Percentiles rank a stretch among this genome's conserved stretches.
These are phyloP conservation scores for Nevesoporus exiguus DNA, from an alignment of 768 basidiomycete species.

Conservation along the genomic window DNA sequence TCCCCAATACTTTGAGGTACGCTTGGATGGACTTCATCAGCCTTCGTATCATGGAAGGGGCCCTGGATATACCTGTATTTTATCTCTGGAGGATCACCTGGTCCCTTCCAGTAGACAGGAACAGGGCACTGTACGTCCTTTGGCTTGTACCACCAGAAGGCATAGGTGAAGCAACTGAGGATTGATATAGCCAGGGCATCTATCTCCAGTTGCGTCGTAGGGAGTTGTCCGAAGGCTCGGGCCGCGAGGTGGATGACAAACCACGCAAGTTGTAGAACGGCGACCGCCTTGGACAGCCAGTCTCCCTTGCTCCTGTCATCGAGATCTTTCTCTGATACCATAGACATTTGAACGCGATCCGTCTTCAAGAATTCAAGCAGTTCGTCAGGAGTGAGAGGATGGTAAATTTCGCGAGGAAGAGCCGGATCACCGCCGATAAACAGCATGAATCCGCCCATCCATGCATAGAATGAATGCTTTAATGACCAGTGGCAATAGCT, in stretches of 20 bases:
- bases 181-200: neutral
- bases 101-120: neutral
- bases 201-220: neutral
- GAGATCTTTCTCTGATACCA: neutral
- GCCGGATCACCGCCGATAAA: neutral
- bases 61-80: neutral
- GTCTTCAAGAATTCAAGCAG: neutral
- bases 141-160: neutral
- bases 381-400: neutral
- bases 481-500: neutral
- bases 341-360: neutral
- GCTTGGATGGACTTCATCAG: neutral
- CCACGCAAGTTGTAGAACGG: neutral
- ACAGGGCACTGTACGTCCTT: neutral
- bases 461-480: neutral
- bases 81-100: neutral
- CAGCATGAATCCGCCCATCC: neutral
- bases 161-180: neutral
- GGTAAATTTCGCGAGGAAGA: no score
- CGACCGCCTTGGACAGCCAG: neutral
- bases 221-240: neutral
- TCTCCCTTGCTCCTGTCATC: neutral
- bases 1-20: neutral
- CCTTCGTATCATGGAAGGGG: no score
- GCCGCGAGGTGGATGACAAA: neutral